Evolutionary conservation across 2,329 filamentous ascomycete genomes (phyloP), one percentile per base, ranked within the genome.

Genomic region (Pseudogymnoascus verrucosus): DNA sequence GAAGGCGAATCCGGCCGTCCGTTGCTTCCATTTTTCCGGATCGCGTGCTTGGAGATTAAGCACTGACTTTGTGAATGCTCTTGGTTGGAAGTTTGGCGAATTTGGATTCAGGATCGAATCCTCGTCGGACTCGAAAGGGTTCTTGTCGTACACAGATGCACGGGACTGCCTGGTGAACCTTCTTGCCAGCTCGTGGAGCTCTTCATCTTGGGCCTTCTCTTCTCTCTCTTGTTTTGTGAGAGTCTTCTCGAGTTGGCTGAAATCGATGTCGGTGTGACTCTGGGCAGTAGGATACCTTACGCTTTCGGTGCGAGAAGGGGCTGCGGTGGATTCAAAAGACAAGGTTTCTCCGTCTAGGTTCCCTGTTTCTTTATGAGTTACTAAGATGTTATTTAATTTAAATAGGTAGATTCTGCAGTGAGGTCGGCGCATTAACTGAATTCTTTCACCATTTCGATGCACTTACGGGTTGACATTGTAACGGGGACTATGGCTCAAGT

Each of bases 1-100:
- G 76, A 88, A 90, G 60, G 81, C 79, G 47, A 91, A 79, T 57
- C 88, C 87, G 0, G 84, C 81, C 11, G 82, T 84, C 69, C 87
- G 82, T 54, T 71, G 68, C 1, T 74, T 76, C 73, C 86, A 86
- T 8, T 77, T 71, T 64, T 80, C 77, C 23, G 85, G 85, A 62
- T 85, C 79, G 57, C 78, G 76, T 5, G 79, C 75, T 11, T 81
- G 75, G 59, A 86, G 73, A 54, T 81, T 77, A 36, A 84, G 81
- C 5, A 88, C 72, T 34, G 83, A 76, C 75, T 82, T 85, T 65
- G 84, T 82, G 84, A 85, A 89, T 36, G 78, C 77, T 42, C 79
- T 78, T 19, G 76, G 79, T 59, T 77, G 80, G 72, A 86, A 86
- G 64, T 81, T 77, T 11, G 74, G 69, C 4, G 80, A 83, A 57